Evolutionary conservation across 257 asterid genomes (phyloP), one percentile per base, ranked within the genome.

Genomic region (Gentiana dahurica): DNA sequence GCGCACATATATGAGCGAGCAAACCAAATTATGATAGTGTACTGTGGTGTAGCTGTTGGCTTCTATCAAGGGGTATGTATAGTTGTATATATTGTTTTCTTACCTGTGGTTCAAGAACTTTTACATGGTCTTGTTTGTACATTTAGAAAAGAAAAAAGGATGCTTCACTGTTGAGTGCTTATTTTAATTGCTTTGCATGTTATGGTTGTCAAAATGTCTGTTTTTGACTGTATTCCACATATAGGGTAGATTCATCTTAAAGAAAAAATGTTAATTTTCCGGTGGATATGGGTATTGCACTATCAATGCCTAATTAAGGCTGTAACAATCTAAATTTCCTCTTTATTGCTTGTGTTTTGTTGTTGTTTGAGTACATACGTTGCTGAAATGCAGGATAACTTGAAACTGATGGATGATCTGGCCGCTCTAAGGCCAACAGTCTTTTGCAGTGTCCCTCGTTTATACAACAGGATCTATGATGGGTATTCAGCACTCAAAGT

Each of bases 1-100:
- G 98, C 98, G 6, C 98, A 91, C 79, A 91, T 91, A 68, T 91
- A 84, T 54, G 98, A 91, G 71, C 89, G 98, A 57, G 87, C 94
- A 73, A 82, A 91, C 77, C 96, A 91, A 59, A 78, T 91, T 24
- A 47, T 75, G 73, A 53, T 69, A 3, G 73, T 35, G 15, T 76
- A 82, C 64, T 75, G 38, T 60, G 97, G 97, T 33, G 87, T 66
- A 51, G 95, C 97, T 53, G 55, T 83, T 72, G 97, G 97, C 63
- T 88, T 88, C 81, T 88, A 85, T 72, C 97, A 85, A 65, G 97
- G 97, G 87, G 95, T 87, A 82, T 63, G 81, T 56, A 9, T 58
- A 1, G 8, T 81, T 63, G 81, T 56, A 9, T 58, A 1, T 1
- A 48, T n/a, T 35, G 37, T 36, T 12, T 13, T 8, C 53, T 56